Evolutionary conservation across 225 moss, liverwort and hornwort species (phyloP).

Genomic region (Bryum argenteum): DNA sequence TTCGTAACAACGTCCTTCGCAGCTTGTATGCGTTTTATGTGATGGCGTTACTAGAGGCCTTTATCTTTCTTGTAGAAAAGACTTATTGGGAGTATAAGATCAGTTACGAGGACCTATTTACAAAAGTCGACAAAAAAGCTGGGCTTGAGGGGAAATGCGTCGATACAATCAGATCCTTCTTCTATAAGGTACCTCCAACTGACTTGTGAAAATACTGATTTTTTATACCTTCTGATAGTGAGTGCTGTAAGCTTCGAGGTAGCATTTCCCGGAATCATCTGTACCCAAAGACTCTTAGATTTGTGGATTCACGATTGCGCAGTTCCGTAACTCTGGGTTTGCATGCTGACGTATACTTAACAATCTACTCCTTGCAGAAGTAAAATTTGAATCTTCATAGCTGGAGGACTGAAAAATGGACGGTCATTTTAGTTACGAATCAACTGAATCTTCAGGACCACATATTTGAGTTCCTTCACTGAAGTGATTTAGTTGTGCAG

Average conservation of each 20-base stretch:
- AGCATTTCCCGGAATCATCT: not conserved
- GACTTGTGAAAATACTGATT: not conserved
- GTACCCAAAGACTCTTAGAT: not conserved
- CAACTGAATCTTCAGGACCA: too few species aligned
- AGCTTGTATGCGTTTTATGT: constrained; percentile 58
- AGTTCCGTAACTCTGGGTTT: not conserved
- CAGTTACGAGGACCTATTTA: constrained; percentile 42
- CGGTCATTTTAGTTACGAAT: not conserved
- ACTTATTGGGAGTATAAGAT: constrained; percentile 61
- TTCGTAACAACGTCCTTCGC: constrained; percentile 4
- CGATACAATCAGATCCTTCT: constrained; percentile 61
- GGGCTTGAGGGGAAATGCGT: constrained; percentile 32
- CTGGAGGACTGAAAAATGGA: not conserved
- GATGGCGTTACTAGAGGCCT: constrained; percentile 64
- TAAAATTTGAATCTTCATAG: not conserved
- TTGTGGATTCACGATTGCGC: not conserved
- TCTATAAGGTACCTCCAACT: constrained; percentile 54
- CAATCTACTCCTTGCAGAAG: not conserved
- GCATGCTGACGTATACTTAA: not conserved
- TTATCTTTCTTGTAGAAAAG: constrained; percentile 65
- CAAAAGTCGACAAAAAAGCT: constrained; percentile 34
- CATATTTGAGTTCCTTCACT: too few species aligned
- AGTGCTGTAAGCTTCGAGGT: not conserved
- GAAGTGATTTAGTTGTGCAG: not conserved
- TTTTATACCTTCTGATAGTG: not conserved